A percentile compares a stretch with the other conserved stretches of the same genome.
Conservation (phyloP, 2,329 filamentous ascomycete species). For the Botryotinia narcissicola region DNA sequence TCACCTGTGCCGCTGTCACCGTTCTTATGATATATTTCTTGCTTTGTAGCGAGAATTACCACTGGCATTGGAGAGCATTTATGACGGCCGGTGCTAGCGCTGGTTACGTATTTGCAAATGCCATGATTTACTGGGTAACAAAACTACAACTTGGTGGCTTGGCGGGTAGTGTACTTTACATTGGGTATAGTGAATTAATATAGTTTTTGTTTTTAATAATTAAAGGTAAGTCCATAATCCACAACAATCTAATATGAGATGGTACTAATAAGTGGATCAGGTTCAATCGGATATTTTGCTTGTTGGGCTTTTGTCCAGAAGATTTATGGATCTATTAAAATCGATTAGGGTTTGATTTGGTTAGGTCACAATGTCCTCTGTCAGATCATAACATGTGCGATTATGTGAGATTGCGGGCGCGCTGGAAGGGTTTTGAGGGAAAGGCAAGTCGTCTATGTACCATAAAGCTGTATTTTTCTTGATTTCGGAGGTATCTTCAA, state of each 20-base stretch:
- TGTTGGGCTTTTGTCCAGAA: constrained; percentile 92
- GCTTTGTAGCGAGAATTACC: constrained; percentile 93
- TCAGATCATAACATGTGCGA: not conserved
- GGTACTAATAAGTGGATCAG: constrained; percentile 47
- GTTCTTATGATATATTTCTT: constrained; percentile 95
- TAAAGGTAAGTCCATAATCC: constrained; percentile 65
- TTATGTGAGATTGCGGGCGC: not conserved
- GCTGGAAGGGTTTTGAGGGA: not conserved
- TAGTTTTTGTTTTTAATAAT: constrained; percentile 91
- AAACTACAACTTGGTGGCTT: constrained; percentile 82
- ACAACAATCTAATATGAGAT: not conserved
- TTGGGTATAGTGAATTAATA: constrained; percentile 88
- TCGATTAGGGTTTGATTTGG: constrained; percentile 58
- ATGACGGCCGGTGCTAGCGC: constrained; percentile 87
- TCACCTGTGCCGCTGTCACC: constrained; percentile 88
- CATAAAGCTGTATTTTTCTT: not conserved
- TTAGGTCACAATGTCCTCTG: not conserved
- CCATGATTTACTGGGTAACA: constrained; percentile 85
- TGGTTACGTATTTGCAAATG: constrained; percentile 87
- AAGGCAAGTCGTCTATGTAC: not conserved
- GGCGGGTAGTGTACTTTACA: constrained; percentile 83
- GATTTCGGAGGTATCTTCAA: not conserved
- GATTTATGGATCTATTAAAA: constrained; percentile 98
- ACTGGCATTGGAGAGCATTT: constrained; percentile 98
- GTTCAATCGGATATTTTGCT: constrained; percentile 91